Base-by-base conservation (phyloP, 1,139 yeast genomes). In the Suhomyces panamericanus region DNA sequence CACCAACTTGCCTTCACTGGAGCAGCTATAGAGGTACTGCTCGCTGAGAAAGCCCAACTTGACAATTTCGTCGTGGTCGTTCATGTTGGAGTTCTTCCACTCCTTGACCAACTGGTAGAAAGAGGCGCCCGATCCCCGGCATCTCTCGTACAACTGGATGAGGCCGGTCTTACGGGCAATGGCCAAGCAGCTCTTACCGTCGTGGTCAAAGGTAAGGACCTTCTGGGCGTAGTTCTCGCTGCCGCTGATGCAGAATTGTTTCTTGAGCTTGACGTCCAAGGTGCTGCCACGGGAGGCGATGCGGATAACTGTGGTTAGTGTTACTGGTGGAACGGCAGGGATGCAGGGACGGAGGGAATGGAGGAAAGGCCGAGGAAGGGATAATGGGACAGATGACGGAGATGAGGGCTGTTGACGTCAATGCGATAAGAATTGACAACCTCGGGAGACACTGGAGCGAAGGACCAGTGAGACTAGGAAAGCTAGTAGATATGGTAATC, bases 1-100 rank as follows among this genome's bases (percentile, higher is more conserved):
- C 2, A 70, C 62, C 28, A 77, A 61, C 43, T 65, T 64, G 7
- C 83, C 83, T 9, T 68, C 69, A 11, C 60, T 58, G 3, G 78
- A 73, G 51, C 81, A 77, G 35, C 72, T 69, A 49, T 70, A 72
- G 29, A 77, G 63, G 53, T 62, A 60, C 49, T 41, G 63, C 51
- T 49, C 52, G 50, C 47, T 66, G 63, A 67, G 44, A 12, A 67
- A 50, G 1, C 69, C 72, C 31, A 70, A 49, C n/a, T 66, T 60
- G 6, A 64, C 64, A 16, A 69, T 57, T n/a, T 63, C 58, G 41
- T 65, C 70, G 15, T 48, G 56, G 15, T 49, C 44, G 32, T 53
- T 50, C 44, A 49, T 48, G 29, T 54, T 48, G 34, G 58, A 53
- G 41, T 62, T 65, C 49, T 59, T 63, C 71, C 70, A 68, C 44